phyloP scores from a whole-genome alignment of 352 stramenopile genomes.

The Poterioochromonas sp. region DNA sequence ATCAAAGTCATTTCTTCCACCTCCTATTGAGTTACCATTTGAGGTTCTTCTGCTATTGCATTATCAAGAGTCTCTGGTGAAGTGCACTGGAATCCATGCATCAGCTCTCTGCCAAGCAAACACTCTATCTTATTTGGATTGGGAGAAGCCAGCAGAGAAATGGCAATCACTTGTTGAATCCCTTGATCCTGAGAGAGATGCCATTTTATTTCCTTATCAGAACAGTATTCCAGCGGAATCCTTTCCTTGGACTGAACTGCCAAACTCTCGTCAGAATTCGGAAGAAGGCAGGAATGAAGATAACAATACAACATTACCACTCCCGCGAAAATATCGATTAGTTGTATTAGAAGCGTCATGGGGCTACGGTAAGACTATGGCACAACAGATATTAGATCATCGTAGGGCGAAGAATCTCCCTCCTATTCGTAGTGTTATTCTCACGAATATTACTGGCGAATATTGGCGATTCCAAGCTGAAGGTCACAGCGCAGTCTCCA shows the following conservation, averaged over 20 bases:
- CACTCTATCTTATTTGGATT: background rate
- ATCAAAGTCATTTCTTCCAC: background rate
- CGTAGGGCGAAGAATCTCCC: background rate
- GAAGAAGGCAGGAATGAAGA: background rate
- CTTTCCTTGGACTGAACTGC: background rate
- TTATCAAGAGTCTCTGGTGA: conserved; percentile 7
- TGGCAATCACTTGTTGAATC: background rate
- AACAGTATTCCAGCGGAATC: background rate
- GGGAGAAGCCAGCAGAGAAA: background rate
- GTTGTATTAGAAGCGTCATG: conserved; percentile 27
- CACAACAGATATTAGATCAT: background rate
- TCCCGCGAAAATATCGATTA: background rate
- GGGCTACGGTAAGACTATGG: conserved; percentile 12
- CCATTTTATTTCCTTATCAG: background rate
- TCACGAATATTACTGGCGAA: background rate
- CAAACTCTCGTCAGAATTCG: background rate
- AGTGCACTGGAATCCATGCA: conserved; percentile 24
- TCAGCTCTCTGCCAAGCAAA: background rate
- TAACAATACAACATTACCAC: background rate
- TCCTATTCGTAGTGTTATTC: background rate
- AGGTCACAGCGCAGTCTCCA: background rate
- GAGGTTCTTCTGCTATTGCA: background rate
- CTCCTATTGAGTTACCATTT: background rate
- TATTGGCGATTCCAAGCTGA: conserved; percentile 22
- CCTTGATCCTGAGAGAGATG: background rate